These are phyloP conservation scores for Malus hybrid DNA, from an alignment of 331 rosid species.

Conservation along the genomic window DNA sequence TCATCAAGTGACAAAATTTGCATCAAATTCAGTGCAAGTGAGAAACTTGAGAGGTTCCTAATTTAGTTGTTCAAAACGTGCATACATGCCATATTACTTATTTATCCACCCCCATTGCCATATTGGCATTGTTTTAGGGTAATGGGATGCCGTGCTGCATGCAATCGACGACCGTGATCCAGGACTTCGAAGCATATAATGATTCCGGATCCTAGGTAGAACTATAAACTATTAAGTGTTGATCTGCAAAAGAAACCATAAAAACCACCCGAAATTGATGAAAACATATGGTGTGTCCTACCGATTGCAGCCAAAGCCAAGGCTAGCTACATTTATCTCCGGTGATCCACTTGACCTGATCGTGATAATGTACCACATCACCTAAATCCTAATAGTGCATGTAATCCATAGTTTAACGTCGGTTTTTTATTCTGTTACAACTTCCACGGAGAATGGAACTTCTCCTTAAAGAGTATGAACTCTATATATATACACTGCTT, in stretches of 20 bases:
- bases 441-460: neutral
- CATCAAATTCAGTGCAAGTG: conserved; percentile 64
- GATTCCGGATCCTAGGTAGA: conserved; percentile 62
- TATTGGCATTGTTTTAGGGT: conserved; percentile 17
- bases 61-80: conserved; percentile 27
- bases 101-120: conserved; percentile 9
- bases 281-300: neutral
- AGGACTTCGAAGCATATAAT: conserved; percentile 11
- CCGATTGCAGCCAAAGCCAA: neutral
- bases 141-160: conserved; percentile 15
- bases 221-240: neutral
- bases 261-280: neutral
- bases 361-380: neutral
- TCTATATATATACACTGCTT: neutral
- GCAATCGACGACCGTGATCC: conserved; percentile 19
- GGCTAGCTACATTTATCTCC: neutral
- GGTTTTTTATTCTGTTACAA: neutral
- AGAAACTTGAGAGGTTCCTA: conserved; percentile 27
- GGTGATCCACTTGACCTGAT: neutral
- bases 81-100: conserved; percentile 13
- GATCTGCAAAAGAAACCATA: neutral
- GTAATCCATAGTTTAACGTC: too few species aligned
- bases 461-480: neutral
- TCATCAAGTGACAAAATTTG: conserved; percentile 45
- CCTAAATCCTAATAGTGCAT: too few species aligned